phyloP scores from a whole-genome alignment of 768 basidiomycete species.

The Leccinum obscurum region DNA sequence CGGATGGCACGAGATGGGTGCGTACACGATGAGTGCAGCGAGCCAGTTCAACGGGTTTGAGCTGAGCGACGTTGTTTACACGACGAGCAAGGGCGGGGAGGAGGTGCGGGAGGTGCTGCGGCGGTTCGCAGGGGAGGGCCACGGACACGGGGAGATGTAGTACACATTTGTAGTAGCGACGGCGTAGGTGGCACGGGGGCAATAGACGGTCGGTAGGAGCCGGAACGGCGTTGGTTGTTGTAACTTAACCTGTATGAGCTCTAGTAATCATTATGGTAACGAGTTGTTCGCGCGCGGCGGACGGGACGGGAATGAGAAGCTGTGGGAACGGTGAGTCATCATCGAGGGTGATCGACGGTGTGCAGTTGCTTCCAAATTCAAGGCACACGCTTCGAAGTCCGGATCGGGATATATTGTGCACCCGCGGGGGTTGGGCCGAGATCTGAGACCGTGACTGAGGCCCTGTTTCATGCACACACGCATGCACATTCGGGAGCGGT shows the following conservation, averaged over 20 bases:
- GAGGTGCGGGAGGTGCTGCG: constrained; percentile 55
- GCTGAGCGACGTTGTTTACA: constrained; percentile 77
- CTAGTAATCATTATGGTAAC: constrained; percentile 14
- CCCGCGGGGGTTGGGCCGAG: neutral
- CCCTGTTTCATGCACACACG: constrained; percentile 16
- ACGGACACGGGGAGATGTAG: constrained; percentile 33
- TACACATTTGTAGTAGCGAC: neutral
- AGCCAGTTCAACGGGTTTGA: constrained; percentile 95
- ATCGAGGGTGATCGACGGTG: constrained; percentile 34
- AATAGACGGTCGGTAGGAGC: neutral
- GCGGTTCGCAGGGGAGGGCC: constrained; percentile 46
- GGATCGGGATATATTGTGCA: constrained; percentile 22
- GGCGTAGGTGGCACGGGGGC: neutral
- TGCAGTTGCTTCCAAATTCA: constrained; percentile 23
- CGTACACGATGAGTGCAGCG: constrained; percentile 97
- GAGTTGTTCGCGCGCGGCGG: constrained; percentile 10
- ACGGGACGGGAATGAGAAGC: constrained; percentile 14
- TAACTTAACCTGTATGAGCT: constrained; percentile 10
- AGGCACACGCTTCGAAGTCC: constrained; percentile 25
- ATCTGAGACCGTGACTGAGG: constrained; percentile 1
- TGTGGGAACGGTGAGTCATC: constrained; percentile 16
- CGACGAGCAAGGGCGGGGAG: constrained; percentile 55
- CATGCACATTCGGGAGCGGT: neutral
- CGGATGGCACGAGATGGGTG: constrained; percentile 97
- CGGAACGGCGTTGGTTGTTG: neutral